phyloP scores from a whole-genome alignment of 1,284 basidiomycete genomes.

The Trichosporon sp. region DNA sequence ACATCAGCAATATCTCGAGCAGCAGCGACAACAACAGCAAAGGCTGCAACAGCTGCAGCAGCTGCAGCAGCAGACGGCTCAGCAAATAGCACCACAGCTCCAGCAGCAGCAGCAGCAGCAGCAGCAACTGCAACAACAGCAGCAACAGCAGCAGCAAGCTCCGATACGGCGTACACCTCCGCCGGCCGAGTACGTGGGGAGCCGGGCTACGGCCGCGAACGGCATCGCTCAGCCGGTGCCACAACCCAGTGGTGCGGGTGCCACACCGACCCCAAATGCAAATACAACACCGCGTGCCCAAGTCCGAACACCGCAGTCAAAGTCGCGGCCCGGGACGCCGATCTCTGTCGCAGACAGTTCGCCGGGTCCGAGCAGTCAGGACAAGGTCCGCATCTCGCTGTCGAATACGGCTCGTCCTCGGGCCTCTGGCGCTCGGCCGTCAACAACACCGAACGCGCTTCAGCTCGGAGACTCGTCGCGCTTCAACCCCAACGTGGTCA shows the following conservation, averaged over 20 bases:
- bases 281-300: too few relatives aligned
- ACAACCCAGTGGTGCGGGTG: too few relatives aligned
- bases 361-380: background rate
- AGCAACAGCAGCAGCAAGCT: background rate
- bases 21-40: background rate
- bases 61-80: background rate
- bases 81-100: background rate
- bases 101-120: background rate
- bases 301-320: background rate
- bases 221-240: too few relatives aligned
- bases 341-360: background rate
- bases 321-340: background rate
- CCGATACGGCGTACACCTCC: background rate
- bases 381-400: background rate
- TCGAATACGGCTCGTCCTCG: background rate
- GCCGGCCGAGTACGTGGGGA: background rate
- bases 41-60: background rate
- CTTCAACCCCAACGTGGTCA: background rate
- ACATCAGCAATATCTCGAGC: background rate
- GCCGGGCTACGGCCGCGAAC: too few relatives aligned
- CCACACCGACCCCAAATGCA: too few relatives aligned
- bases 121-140: background rate
- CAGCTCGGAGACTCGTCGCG: constrained; percentile 18
- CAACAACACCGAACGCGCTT: background rate
- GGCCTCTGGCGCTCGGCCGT: background rate